Base-by-base conservation (phyloP, 2,329 filamentous ascomycete genomes). In the Didymella pinodella region DNA sequence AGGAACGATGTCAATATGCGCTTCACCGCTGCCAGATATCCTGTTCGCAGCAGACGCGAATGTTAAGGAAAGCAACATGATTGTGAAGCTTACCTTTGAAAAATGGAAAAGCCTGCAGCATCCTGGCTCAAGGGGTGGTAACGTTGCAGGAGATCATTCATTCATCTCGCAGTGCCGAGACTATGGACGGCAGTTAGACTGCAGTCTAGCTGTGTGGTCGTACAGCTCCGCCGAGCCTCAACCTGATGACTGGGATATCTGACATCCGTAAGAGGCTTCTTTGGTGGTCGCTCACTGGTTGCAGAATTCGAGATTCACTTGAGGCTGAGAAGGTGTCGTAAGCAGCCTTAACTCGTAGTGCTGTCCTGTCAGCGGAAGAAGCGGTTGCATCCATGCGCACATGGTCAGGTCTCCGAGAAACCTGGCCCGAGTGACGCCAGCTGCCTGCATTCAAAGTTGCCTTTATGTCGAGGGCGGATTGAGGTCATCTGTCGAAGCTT, bases 21-120 rank as follows among this genome's bases (percentile, higher is more conserved):
- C 52, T 55, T 66, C 59, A 65, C 65, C 60, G 60, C 64, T 53
- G 52, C 52, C 61, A 44, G 7, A 43, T 26, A 16, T 6, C n/a
- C 10, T 16, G 7, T 25, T 26, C 31, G 25, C 14, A 8, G 29
- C 4, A 36, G 14, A 26, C 3, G n/a, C 29, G 29, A 18, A 18
- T 5, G 22, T 20, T 10, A 0, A 7, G 12, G 48, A 12, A 51
- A 8, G 28, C 25, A 14, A 7, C 4, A 18, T 12, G 22, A 44
- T 44, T 1, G 14, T 7, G 4, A n/a, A 44, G 2, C 16, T 20
- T 1, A 1, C 11, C 7, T 25, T 8, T 43, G 7, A 6, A 6
- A 25, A 7, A n/a, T 14, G 25, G 25, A 44, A 28, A 26, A n/a
- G 22, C 6, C 16, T 46, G 6, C 26, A 7, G 38, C 11, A 20